A percentile compares a stretch with the other conserved stretches of the same genome.
phyloP scores from a whole-genome alignment of 257 asterid species.

The Primulina tabacum region DNA sequence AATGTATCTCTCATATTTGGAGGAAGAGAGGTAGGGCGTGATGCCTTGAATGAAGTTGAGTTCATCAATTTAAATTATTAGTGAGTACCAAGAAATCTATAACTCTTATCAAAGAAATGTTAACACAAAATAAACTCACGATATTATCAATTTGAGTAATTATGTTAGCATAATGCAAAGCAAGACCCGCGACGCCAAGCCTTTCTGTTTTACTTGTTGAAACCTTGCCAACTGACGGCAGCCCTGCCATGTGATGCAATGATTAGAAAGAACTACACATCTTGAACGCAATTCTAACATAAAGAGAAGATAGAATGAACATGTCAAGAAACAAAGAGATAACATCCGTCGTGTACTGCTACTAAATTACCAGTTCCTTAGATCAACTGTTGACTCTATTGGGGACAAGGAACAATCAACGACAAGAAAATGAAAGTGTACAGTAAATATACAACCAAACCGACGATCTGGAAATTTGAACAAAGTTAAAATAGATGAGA shows the following conservation, averaged over 20 bases:
- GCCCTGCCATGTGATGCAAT: conserved; percentile 45
- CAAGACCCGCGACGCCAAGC: conserved; percentile 88
- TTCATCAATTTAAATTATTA: conserved; percentile 8
- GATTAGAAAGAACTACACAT: conserved; percentile 10
- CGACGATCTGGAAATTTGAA: not conserved
- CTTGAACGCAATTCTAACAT: not conserved
- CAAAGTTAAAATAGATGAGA: not conserved
- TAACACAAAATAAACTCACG: conserved; percentile 44
- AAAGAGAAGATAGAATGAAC: conserved; percentile 2
- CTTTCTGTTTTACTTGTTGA: conserved; percentile 58
- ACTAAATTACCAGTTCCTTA: not conserved
- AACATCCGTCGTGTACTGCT: not conserved
- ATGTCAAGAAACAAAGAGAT: not conserved
- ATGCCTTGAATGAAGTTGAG: conserved; percentile 48
- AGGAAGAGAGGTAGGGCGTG: conserved; percentile 92
- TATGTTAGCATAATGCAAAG: conserved; percentile 92
- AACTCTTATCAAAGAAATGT: conserved; percentile 7
- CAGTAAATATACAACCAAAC: no score
- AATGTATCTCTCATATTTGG: conserved; percentile 86
- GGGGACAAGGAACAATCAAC: not conserved
- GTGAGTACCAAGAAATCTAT: not conserved
- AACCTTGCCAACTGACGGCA: conserved; percentile 43
- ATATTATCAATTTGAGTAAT: conserved; percentile 85
- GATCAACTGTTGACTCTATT: not conserved
- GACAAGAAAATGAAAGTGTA: no score